These are phyloP conservation scores for Dryas drummondii DNA, from an alignment of 306 rosid species.

Conservation along the genomic window DNA sequence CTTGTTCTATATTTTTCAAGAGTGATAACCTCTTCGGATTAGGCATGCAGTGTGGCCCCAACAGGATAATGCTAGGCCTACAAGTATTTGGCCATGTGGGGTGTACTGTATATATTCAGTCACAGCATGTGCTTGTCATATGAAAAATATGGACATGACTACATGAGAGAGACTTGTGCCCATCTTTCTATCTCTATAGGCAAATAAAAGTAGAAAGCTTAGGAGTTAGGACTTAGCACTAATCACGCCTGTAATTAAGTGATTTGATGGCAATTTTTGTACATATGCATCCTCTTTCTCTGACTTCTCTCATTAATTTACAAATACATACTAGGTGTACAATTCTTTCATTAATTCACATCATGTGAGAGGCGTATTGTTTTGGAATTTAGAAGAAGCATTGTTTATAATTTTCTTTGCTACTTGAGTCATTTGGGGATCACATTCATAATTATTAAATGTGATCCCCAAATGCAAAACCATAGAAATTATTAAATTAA, in stretches of 20 bases:
- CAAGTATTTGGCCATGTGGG: slow-evolving; percentile 10
- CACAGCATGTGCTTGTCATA: slow-evolving; percentile 11
- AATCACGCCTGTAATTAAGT: background rate
- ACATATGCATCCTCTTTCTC: no score
- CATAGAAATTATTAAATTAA: no score
- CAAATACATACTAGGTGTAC: no score
- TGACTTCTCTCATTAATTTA: no score
- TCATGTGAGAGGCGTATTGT: no score
- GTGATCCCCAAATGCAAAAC: no score
- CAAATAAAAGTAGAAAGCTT: background rate
- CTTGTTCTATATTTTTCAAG: background rate
- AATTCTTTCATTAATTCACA: no score
- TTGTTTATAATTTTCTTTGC: no score
- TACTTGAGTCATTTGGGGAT: no score
- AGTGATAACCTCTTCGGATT: background rate
- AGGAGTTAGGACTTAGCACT: background rate
- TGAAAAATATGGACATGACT: background rate
- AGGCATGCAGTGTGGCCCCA: background rate
- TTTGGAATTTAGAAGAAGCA: no score
- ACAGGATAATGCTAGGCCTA: background rate
- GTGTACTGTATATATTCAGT: background rate
- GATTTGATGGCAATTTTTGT: no score
- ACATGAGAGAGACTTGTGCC: slow-evolving; percentile 12
- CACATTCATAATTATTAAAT: no score
- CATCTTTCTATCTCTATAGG: slow-evolving; percentile 9